A percentile compares a stretch with the other conserved stretches of the same genome.
Conservation (phyloP, 306 rosid genomes). For the Cucurbita maxima region DNA sequence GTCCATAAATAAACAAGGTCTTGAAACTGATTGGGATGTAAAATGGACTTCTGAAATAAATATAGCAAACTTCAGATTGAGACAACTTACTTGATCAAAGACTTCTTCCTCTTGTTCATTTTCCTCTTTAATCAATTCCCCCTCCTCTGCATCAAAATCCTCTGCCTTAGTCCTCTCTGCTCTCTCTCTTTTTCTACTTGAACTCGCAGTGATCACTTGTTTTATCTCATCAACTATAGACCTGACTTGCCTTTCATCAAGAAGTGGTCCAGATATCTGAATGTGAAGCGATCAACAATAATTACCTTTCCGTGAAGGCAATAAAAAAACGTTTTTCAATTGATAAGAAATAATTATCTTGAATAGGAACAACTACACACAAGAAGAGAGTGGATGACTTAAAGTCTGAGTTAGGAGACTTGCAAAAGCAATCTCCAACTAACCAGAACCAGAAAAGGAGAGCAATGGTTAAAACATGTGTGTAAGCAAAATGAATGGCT, state of each 20-base stretch:
- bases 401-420: background rate
- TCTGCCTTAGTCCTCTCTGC: conserved; percentile 80
- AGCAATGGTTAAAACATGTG: background rate
- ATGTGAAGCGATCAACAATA: conserved; percentile 3
- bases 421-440: background rate
- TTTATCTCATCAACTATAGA: conserved; percentile 87
- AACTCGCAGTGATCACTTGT: conserved; percentile 82
- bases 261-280: conserved; percentile 72
- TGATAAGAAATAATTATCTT: background rate
- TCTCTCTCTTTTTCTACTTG: conserved; percentile 82
- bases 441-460: background rate
- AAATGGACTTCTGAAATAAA: background rate
- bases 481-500: background rate
- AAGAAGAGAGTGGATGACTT: background rate
- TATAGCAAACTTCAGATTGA: background rate
- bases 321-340: background rate
- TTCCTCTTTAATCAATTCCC: conserved; percentile 85
- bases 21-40: background rate
- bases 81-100: conserved; percentile 77
- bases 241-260: conserved; percentile 77
- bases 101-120: conserved; percentile 99
- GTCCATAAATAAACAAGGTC: background rate
- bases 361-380: background rate
- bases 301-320: background rate
- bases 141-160: conserved; percentile 92